Base-by-base conservation (phyloP, 345 rosid species). In the Eucalyptus sideroxylon region DNA sequence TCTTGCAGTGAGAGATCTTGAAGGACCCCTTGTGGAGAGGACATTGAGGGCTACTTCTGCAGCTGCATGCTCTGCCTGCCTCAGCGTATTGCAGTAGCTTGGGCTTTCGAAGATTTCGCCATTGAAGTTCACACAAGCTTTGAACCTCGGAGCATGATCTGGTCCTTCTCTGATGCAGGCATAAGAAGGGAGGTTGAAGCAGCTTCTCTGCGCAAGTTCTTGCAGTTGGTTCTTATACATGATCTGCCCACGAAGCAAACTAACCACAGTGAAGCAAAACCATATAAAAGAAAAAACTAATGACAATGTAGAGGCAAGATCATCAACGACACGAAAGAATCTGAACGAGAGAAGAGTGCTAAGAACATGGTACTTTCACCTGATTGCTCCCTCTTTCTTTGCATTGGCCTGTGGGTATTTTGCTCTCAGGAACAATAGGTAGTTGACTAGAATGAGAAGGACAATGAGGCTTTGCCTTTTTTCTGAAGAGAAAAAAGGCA, bases 211-310 rank as follows among this genome's bases (percentile, higher is more conserved):
- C 89, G 99, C 99, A 92, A 98, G 96, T 98, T 98, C 99, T 90
- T 98, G 99, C 34, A 98, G 95, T 98, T 98, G 99, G 94, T 98
- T 98, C 97, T 98, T 98, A 91, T 98, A 98, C 99, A 98, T 98
- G 92, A 93, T 62, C 49, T 47, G 86, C 42, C 53, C 86, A 51
- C 45, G 47, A 80, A 55, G 47, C 47, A 77, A 77, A 37, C 16
- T 21, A 40, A 3, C 85, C 85, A 21, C 85, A 77, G 82, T 72
- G 45, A 72, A 72, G 44, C 26, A 40, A 72, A 50, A 50, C 53
- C 53, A 50, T 50, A 50, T 50, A 50, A 50, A 50, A 50, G 7
- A 16, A 50, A 50, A 50, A 50, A 16, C 19, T 16, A 40, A 77
- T 21, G 37, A n/a, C 77, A n/a, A n/a, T 77, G 47, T 12, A 27